Evolutionary conservation across 192 early-diverging fungal species (phyloP).

Genomic region (Backusella westeae): DNA sequence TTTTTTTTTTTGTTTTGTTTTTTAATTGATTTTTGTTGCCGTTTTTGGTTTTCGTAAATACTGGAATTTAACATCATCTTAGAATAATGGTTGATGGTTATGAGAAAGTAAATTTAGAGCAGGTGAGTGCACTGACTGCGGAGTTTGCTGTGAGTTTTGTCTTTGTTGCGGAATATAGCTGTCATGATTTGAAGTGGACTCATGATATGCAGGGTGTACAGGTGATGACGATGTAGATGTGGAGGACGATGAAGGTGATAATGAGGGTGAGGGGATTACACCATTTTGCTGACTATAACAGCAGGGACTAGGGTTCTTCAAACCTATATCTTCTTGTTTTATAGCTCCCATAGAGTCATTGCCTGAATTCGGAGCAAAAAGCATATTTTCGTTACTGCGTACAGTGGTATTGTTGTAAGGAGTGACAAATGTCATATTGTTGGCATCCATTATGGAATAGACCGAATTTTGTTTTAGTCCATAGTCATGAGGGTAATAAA

Average conservation of each 20-base stretch:
- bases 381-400: slow-evolving; percentile 8
- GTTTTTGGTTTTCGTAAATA: background rate
- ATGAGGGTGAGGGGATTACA: background rate
- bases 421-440: slow-evolving; percentile 3
- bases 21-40: background rate
- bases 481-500: slow-evolving; percentile 15
- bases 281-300: background rate
- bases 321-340: background rate
- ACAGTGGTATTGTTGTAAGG: background rate
- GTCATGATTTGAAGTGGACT: background rate
- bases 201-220: slow-evolving; percentile 14
- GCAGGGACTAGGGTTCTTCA: background rate
- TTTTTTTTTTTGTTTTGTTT: background rate
- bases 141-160: slow-evolving; percentile 8
- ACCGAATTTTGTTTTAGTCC: slow-evolving; percentile 13
- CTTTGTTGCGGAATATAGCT: slow-evolving; percentile 10
- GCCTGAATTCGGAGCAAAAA: background rate
- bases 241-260: slow-evolving; percentile 15
- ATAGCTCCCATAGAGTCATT: background rate
- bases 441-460: background rate
- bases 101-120: slow-evolving; percentile 14
- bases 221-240: slow-evolving; percentile 16
- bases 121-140: slow-evolving; percentile 3
- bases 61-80: slow-evolving; percentile 3
- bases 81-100: slow-evolving; percentile 9